Conservation (phyloP, 495 filamentous ascomycete genomes). For the Lophiotrema nucula region DNA sequence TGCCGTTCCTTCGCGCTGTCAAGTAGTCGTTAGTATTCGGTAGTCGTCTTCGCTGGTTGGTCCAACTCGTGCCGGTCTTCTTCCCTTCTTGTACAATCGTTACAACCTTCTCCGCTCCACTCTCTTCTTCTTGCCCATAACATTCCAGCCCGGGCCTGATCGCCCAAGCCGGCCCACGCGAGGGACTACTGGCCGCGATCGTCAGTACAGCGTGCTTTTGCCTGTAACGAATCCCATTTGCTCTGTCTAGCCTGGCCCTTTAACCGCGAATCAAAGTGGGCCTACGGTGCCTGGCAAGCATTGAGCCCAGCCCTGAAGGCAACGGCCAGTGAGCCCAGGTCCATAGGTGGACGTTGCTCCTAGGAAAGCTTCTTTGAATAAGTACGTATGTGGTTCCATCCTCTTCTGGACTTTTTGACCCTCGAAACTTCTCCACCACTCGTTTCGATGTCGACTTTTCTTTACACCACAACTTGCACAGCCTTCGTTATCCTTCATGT, state of each 20-base stretch:
- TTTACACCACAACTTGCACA: conserved; percentile 1
- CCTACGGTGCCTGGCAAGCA: conserved; percentile 29
- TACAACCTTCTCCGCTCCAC: conserved; percentile 25
- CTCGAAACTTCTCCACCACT: conserved; percentile 19
- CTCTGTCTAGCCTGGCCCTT: conserved; percentile 22
- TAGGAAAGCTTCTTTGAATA: conserved; percentile 25
- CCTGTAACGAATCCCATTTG: conserved; percentile 25
- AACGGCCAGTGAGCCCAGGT: conserved; percentile 28
- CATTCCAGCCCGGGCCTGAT: conserved; percentile 21
- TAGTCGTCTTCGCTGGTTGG: conserved; percentile 20
- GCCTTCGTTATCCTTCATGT: conserved; percentile 41
- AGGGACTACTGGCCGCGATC: conserved; percentile 29
- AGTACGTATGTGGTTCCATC: conserved; percentile 31
- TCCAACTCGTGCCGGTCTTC: conserved; percentile 18
- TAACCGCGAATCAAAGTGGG: conserved; percentile 31
- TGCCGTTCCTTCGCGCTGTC: conserved; percentile 26
- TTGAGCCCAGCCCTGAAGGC: conserved; percentile 31
- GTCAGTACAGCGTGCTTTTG: conserved; percentile 17
- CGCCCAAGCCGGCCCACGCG: conserved; percentile 27
- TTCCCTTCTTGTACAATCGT: conserved; percentile 30
- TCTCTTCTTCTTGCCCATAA: conserved; percentile 9
- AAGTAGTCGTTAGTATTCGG: conserved; percentile 12
- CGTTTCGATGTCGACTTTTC: conserved; percentile 24
- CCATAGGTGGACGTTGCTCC: conserved; percentile 32
- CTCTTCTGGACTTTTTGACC: conserved; percentile 15